Evolutionary conservation across 1,139 yeast species (phyloP), one percentile per base, ranked within the genome.

Genomic region (Scheffersomyces illinoinensis): DNA sequence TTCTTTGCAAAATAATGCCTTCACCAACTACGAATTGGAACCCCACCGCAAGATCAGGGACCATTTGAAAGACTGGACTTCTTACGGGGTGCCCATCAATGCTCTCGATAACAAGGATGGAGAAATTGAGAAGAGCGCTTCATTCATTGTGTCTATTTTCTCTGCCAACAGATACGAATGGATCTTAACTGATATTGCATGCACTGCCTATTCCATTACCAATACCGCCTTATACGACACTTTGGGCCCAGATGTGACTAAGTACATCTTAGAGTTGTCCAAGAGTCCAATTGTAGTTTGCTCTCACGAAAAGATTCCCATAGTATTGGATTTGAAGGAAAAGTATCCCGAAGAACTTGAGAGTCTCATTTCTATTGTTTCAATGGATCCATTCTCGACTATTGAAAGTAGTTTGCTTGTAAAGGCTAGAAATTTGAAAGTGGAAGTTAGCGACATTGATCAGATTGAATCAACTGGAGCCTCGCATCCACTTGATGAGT

Each of bases 181-280:
- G 83, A 60, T 74, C 2, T 62, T 78, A 54, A 64, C 79, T 19
- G 83, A 79, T 64, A 63, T 78, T 59, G 78, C 78, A 5, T 77
- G 81, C 59, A 63, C 73, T 3, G 69, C 78, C 23, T 76, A 66
- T 61, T 71, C 79, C 7, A 70, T 79, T 55, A 74, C 81, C 50
- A 73, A 69, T 58, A 77, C 82, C 19, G 77, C 81, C 1, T 70
- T 78, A 55, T 79, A 79, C 60, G 82, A 78, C 59, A 78, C 79
- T 52, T 73, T 78, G 62, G 82, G 82, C 1, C 71, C 70, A 1
- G 71, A 69, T 17, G 71, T 79, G 33, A 75, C 81, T 4, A 68
- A 67, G 60, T 76, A 68, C 61, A 77, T 79, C 53, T 70, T 78
- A 60, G 71, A 70, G 53, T 64, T 68, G 52, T 77, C 82, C 47